Evolutionary conservation across 345 rosid species (phyloP), one percentile per base, ranked within the genome.

Genomic region (Hibiscus tridactylites): DNA sequence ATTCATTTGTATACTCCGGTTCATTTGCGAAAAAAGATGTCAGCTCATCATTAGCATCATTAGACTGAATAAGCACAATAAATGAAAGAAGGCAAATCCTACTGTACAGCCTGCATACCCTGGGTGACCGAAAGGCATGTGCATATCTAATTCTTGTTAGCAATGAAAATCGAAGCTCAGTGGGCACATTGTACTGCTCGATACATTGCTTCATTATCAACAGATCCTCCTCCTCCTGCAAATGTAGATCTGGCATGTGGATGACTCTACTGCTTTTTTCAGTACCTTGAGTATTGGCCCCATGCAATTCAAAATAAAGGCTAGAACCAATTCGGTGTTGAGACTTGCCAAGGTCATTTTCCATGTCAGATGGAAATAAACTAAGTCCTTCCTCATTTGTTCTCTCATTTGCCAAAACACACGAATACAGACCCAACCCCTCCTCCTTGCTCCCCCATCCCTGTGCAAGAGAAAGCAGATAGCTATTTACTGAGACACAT

Each of bases 361-460:
- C 90, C 68, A 78, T 65, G 75, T 87, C 90, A 1, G 91, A 83
- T 67, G 98, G 97, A 83, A 94, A 94, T 76, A 94, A 85, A 74
- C 77, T 86, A 6, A 94, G 82, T 69, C 97, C 97, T 75, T 85
- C 97, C 73, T 89, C 96, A 72, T 86, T 90, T 73, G 84, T 84
- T 75, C 85, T 90, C 78, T 94, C 98, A 80, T 91, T 91, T 72
- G 96, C 93, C 71, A 87, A 85, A 72, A 94, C 87, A 79, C 95
- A 90, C 15, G 98, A 94, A 78, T 90, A 91, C 74, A 94, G 83
- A 60, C 97, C 97, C 84, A 91, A 75, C 29, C 98, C 98, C 79
- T 94, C 98, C 79, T 91, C 98, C 81, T 94, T 94, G 85, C 96
- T 94, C 70, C 98, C 97, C 98, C 98, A 94, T 26, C 98, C 98